These are phyloP conservation scores for Seiridium cupressi DNA, from an alignment of 2,329 filamentous ascomycete genomes.

Conservation along the genomic window DNA sequence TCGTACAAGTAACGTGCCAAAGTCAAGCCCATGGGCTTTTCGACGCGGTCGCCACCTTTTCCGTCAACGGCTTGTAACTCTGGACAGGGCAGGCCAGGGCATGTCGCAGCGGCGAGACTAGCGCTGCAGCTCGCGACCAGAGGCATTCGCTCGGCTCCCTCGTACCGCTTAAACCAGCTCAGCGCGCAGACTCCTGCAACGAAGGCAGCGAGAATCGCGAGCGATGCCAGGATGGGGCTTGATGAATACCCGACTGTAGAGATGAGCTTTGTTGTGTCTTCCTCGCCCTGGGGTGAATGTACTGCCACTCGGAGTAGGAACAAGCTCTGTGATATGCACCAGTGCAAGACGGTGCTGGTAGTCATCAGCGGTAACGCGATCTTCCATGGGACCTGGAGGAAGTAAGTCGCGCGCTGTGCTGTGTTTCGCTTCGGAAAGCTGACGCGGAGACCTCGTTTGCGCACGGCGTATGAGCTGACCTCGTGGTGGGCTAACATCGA, in stretches of 20 bases:
- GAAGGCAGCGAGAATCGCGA: neutral
- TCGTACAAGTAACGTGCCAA: too few relatives aligned
- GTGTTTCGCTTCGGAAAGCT: neutral
- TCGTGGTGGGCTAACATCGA: constrained; percentile 8
- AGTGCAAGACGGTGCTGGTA: constrained; percentile 2
- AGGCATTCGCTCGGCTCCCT: constrained; percentile 7
- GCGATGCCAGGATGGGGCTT: neutral
- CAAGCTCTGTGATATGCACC: constrained; percentile 4
- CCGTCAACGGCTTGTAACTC: too few relatives aligned
- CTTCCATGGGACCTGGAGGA: constrained; percentile 1
- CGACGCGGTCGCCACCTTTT: too few relatives aligned
- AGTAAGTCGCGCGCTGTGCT: neutral
- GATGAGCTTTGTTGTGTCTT: neutral
- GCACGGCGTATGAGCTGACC: constrained; percentile 8
- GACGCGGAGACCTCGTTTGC: constrained; percentile 3
- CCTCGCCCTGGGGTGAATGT: neutral
- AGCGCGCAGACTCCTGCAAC: neutral
- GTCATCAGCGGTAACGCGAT: constrained; percentile 2
- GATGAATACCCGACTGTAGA: constrained; percentile 3
- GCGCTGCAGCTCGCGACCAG: constrained; percentile 7
- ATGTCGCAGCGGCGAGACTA: constrained; percentile 6
- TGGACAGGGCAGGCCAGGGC: neutral
- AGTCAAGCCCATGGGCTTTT: too few relatives aligned
- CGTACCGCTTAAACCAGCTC: constrained; percentile 5
- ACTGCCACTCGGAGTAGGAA: constrained; percentile 7